Evolutionary conservation across 176 grass and related monocot genomes (phyloP), one percentile per base, ranked within the genome.

Genomic region (Aegilops longissima): DNA sequence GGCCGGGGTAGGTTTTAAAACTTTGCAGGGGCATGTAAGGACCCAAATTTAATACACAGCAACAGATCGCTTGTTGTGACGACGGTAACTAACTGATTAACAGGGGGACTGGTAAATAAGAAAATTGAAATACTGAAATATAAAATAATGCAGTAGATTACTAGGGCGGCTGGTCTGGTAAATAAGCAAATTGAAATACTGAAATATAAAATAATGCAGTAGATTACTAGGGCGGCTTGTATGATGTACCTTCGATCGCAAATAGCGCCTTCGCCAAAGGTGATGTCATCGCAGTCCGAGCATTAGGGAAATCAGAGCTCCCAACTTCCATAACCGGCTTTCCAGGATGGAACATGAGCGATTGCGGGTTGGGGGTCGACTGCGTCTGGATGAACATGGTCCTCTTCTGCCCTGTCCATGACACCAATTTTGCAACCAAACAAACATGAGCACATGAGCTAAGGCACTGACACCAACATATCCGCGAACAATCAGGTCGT

Each of bases 361-460:
- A 99, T 47, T 94, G 87, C 0, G 94, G 97, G 82, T 99, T 99
- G 0, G 97, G 97, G 1, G 97, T 99, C 4, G 84, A 81, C 82
- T 99, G 94, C 10, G 92, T 95, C 92, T 99, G 97, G 78, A 99
- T 97, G 91, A 97, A 97, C 97, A 97, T 93, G 77, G 89, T 90
- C 88, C 97, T 96, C 81, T 82, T 99, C 88, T 99, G 97, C 77
- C 89, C 97, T 99, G 87, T 45, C 7, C 36, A 78, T 83, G 61
- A 12, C 49, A 88, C 10, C 35, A 66, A 54, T 76, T 59, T 29
- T 25, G 2, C 9, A 18, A 51, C 2, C 23, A 86, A 75, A 64
- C 27, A 68, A 77, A 88, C 3, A 25, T 1, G 74, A 66, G 10
- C 58, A 79, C 35, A 42, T 31, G n/a, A 80, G 11, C 14, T 6